Evolutionary conservation across 2,329 filamentous ascomycete genomes (phyloP).

Genomic region (Beauveria rudraprayagi): DNA sequence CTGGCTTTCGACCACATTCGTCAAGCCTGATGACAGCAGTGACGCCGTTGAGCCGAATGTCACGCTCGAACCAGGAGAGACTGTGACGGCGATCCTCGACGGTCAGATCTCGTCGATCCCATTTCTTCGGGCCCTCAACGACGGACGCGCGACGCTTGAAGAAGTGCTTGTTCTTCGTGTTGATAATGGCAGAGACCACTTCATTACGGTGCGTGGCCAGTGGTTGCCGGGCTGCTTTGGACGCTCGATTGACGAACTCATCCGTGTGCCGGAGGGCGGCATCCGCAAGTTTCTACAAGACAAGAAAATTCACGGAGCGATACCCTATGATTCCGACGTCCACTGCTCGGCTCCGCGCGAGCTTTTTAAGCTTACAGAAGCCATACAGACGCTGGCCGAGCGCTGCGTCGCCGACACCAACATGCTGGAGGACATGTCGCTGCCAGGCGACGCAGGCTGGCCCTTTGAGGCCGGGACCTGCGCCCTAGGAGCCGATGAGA

Average conservation of each 20-base stretch:
- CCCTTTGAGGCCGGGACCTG: constrained; percentile 43
- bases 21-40: constrained; percentile 30
- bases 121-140: constrained; percentile 64
- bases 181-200: constrained; percentile 78
- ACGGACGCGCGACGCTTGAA: constrained; percentile 58
- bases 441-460: constrained; percentile 51
- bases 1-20: constrained; percentile 67
- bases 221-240: constrained; percentile 83
- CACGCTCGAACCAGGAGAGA: constrained; percentile 76
- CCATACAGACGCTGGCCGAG: constrained; percentile 53
- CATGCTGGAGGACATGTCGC: constrained; percentile 47
- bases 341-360: constrained; percentile 79
- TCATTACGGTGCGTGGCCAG: constrained; percentile 67
- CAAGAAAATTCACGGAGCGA: constrained; percentile 37
- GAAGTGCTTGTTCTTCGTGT: constrained; percentile 85
- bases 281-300: constrained; percentile 47
- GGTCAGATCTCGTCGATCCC: constrained; percentile 56
- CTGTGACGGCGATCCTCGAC: constrained; percentile 61
- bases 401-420: constrained; percentile 52
- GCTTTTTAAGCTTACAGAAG: constrained; percentile 81
- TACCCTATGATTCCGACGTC: constrained; percentile 49
- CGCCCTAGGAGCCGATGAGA: constrained; percentile 18
- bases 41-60: constrained; percentile 40
- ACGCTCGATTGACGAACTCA: constrained; percentile 79
- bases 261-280: constrained; percentile 75